Conservation (phyloP, 2,329 filamentous ascomycete species). For the Macrophomina pseudophaseolina region DNA sequence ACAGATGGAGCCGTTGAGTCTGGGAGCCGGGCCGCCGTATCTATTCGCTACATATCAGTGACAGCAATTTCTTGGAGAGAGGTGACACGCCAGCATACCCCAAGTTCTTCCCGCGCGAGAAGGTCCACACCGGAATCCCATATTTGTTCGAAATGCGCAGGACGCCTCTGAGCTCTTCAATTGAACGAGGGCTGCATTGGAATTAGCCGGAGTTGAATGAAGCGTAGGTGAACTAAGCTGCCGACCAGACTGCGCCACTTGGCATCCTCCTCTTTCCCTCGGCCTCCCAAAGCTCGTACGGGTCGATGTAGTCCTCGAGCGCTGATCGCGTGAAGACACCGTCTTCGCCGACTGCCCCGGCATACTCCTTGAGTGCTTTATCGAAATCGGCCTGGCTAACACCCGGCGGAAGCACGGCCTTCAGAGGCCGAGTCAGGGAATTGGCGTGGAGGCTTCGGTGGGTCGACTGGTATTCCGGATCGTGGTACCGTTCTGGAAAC, state of each 20-base stretch:
- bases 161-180: constrained; percentile 37
- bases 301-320: constrained; percentile 53
- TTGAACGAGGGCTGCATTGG: not conserved
- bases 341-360: constrained; percentile 43
- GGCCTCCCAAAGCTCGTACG: constrained; percentile 52
- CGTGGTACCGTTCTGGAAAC: constrained; percentile 38
- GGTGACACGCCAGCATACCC: constrained; percentile 43
- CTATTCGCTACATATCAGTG: not conserved
- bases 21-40: constrained; percentile 53
- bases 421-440: constrained; percentile 45
- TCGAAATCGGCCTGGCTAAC: constrained; percentile 46
- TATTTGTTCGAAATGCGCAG: constrained; percentile 41
- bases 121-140: constrained; percentile 42
- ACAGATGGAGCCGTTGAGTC: constrained; percentile 52
- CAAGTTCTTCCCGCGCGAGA: constrained; percentile 51
- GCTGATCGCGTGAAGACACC: constrained; percentile 47
- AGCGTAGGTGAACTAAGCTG: no score
- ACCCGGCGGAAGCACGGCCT: constrained; percentile 48
- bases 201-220: not conserved
- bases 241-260: constrained; percentile 51
- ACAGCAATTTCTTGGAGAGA: no score
- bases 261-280: constrained; percentile 48
- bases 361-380: constrained; percentile 44
- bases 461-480: constrained; percentile 50
- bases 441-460: constrained; percentile 50